These are phyloP conservation scores for Auricularia auricula-judae DNA, from an alignment of 768 basidiomycete genomes.

Conservation along the genomic window DNA sequence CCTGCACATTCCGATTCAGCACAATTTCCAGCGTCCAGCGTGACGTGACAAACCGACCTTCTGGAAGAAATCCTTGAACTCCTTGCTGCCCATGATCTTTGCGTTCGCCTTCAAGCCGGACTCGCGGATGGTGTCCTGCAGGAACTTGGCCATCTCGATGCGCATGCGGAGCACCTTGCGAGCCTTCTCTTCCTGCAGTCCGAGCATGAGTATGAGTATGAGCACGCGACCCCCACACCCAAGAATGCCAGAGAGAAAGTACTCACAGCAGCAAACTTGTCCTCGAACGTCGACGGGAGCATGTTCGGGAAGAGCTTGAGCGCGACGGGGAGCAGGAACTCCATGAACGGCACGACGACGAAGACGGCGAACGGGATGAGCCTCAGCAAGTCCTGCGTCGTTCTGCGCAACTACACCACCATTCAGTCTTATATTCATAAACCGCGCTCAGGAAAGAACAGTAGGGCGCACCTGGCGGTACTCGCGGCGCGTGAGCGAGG, in stretches of 20 bases:
- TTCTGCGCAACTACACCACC: constrained; percentile 66
- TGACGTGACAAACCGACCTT: constrained; percentile 30
- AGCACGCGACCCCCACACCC: no score
- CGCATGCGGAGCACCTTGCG: constrained; percentile 90
- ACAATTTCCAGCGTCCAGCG: not conserved
- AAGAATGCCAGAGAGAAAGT: not conserved
- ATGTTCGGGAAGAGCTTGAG: constrained; percentile 97
- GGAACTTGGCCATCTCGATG: constrained; percentile 98
- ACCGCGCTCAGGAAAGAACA: not conserved
- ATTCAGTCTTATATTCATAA: not conserved
- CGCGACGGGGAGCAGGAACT: constrained; percentile 87
- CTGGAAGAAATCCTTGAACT: constrained; percentile 99
- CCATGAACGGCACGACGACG: constrained; percentile 96
- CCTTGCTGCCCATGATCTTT: constrained; percentile 87
- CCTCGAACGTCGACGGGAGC: constrained; percentile 97
- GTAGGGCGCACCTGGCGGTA: constrained; percentile 61
- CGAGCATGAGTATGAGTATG: no score
- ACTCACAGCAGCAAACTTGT: constrained; percentile 84
- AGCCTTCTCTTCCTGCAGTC: constrained; percentile 81
- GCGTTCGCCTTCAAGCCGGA: constrained; percentile 85
- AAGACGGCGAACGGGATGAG: constrained; percentile 94
- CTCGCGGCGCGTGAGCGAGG: constrained; percentile 83
- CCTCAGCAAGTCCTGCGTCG: constrained; percentile 85
- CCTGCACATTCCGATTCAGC: constrained; percentile 28
- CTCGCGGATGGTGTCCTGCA: constrained; percentile 94